These are phyloP conservation scores for Trichocladium uniseriatum DNA, from an alignment of 495 filamentous ascomycete species.

Conservation along the genomic window DNA sequence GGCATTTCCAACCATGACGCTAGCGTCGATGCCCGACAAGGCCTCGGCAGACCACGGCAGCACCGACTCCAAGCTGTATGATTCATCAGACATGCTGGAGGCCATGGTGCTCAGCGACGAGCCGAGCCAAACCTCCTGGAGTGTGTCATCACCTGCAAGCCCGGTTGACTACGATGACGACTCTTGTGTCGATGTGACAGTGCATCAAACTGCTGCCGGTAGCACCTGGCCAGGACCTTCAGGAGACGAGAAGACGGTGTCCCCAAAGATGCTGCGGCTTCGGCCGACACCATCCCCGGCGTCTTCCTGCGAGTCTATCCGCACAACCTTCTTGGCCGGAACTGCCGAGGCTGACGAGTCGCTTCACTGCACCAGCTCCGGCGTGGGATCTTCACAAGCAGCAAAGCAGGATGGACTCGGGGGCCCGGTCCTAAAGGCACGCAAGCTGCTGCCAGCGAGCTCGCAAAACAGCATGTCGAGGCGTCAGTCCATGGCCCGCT, in stretches of 20 bases:
- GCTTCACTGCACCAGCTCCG: neutral
- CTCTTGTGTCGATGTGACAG: neutral
- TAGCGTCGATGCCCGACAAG: neutral
- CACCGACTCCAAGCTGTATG: conserved; percentile 1
- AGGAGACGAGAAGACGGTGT: conserved; percentile 20
- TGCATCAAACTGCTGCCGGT: neutral
- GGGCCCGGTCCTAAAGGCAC: conserved; percentile 9
- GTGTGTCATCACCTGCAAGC: neutral
- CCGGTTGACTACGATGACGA: neutral
- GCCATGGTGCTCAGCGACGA: conserved; percentile 11
- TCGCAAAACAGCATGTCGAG: neutral
- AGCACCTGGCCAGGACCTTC: neutral
- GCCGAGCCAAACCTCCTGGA: neutral
- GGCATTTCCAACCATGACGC: neutral
- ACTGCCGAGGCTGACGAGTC: conserved; percentile 14
- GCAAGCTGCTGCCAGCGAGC: conserved; percentile 27
- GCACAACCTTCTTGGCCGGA: conserved; percentile 16
- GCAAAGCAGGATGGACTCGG: neutral
- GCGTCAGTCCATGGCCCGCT: neutral
- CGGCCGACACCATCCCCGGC: conserved; percentile 23
- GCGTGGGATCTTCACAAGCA: neutral
- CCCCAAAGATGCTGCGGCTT: conserved; percentile 31
- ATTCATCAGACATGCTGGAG: conserved; percentile 12
- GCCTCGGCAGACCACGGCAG: neutral
- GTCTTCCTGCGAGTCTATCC: conserved; percentile 29